Conservation (phyloP, 768 basidiomycete species). For the Termitomyces sp. region DNA sequence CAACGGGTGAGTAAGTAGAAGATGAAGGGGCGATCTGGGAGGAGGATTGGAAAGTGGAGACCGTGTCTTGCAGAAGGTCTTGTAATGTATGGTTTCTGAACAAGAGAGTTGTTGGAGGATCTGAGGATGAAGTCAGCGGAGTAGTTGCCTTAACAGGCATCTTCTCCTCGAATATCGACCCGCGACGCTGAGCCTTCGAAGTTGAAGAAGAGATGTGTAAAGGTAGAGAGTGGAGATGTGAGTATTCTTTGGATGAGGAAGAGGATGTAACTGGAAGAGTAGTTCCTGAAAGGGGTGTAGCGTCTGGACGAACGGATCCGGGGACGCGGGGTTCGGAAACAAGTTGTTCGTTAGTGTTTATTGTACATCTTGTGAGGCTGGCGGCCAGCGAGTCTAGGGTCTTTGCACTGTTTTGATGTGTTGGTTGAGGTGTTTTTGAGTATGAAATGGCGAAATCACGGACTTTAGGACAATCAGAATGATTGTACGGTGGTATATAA, state of each 20-base stretch:
- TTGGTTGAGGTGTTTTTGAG: constrained; percentile 2
- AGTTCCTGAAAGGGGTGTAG: background rate
- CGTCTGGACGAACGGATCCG: no score
- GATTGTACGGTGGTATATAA: no score
- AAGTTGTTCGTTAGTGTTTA: background rate
- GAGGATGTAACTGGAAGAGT: background rate
- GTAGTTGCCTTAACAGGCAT: background rate
- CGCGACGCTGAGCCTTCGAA: background rate
- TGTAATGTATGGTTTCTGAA: constrained; percentile 36
- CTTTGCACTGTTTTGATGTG: constrained; percentile 6
- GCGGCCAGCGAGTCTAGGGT: no score
- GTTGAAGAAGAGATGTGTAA: background rate
- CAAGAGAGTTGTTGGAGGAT: constrained; percentile 4
- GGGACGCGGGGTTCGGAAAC: background rate
- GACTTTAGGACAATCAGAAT: constrained; percentile 18
- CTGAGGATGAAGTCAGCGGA: background rate
- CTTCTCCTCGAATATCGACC: background rate
- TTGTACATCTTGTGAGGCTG: no score
- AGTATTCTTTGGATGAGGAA: background rate
- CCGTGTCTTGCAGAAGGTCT: constrained; percentile 38
- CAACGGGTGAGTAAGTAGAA: constrained; percentile 37
- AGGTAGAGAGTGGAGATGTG: background rate
- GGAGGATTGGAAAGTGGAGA: background rate
- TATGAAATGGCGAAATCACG: constrained; percentile 12
- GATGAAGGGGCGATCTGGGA: constrained; percentile 23